phyloP scores from a whole-genome alignment of 257 asterid genomes.

The Cynanchum wilfordii region DNA sequence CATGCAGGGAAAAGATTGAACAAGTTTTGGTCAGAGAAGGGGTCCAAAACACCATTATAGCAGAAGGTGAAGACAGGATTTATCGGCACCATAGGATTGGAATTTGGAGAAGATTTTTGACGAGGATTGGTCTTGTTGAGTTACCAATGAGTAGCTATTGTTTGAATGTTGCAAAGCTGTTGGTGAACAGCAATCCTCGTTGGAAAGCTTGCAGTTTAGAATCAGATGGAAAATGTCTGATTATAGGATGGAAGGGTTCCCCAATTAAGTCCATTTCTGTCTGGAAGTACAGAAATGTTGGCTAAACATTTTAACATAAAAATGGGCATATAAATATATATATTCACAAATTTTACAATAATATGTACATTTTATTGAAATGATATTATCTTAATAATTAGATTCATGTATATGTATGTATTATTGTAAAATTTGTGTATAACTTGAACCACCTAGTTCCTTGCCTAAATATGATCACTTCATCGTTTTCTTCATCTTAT shows the following conservation, averaged over 20 bases:
- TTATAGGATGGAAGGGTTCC: conserved; percentile 40
- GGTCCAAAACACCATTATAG: conserved; percentile 15
- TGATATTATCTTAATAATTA: too few species aligned
- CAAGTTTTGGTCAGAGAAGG: conserved; percentile 15
- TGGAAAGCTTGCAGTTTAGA: conserved; percentile 29
- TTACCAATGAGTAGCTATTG: conserved; percentile 29
- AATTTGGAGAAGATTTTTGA: conserved; percentile 34
- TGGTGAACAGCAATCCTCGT: conserved; percentile 24
- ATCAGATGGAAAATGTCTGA: conserved; percentile 35
- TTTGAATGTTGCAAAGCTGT: conserved; percentile 31
- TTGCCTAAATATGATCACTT: too few species aligned
- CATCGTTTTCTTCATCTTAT: too few species aligned
- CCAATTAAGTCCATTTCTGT: conserved; percentile 37
- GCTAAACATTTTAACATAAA: background rate
- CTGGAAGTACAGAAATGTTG: conserved; percentile 25
- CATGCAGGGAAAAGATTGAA: conserved; percentile 21
- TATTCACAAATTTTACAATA: too few species aligned
- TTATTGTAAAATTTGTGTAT: too few species aligned
- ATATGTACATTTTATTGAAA: too few species aligned
- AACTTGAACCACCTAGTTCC: too few species aligned
- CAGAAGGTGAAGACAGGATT: conserved; percentile 22
- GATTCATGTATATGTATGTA: too few species aligned
- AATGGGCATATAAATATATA: too few species aligned
- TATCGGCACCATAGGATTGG: conserved; percentile 20
- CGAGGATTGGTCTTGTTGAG: conserved; percentile 28